Evolutionary conservation across 257 asterid genomes (phyloP).

Genomic region (Solanum bulbocastanum): DNA sequence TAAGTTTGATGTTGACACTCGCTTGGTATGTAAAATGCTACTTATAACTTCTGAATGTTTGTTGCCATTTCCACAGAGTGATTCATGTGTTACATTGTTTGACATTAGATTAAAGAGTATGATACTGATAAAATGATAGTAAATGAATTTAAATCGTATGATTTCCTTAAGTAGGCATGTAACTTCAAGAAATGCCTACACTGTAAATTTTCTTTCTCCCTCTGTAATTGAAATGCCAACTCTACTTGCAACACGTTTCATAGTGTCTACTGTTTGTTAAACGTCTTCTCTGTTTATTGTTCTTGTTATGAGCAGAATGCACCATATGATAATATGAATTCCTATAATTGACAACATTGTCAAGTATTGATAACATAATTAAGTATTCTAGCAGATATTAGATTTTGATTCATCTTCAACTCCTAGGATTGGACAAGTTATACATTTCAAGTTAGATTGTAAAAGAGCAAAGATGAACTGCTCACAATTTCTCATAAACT

Average conservation of each 20-base stretch:
- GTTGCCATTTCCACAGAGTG: neutral
- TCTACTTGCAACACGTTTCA: neutral
- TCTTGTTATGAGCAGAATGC: neutral
- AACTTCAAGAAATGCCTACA: neutral
- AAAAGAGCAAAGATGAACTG: neutral
- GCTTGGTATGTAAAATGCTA: conserved; percentile 46
- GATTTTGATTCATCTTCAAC: neutral
- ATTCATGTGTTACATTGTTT: neutral
- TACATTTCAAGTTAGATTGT: neutral
- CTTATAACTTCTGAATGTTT: neutral
- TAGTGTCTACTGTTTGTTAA: neutral
- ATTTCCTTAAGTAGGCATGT: neutral
- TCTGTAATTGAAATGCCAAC: neutral
- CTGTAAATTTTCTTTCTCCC: neutral
- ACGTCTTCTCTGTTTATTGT: neutral
- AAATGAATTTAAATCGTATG: neutral
- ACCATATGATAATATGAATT: neutral
- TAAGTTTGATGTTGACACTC: conserved; percentile 97
- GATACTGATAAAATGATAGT: neutral
- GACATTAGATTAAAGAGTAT: neutral
- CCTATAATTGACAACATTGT: neutral
- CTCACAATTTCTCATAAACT: neutral
- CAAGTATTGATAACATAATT: neutral
- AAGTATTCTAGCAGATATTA: neutral
- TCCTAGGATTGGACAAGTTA: neutral